phyloP scores from a whole-genome alignment of 192 early-diverging fungal genomes.

The Entrophospora sp. region DNA sequence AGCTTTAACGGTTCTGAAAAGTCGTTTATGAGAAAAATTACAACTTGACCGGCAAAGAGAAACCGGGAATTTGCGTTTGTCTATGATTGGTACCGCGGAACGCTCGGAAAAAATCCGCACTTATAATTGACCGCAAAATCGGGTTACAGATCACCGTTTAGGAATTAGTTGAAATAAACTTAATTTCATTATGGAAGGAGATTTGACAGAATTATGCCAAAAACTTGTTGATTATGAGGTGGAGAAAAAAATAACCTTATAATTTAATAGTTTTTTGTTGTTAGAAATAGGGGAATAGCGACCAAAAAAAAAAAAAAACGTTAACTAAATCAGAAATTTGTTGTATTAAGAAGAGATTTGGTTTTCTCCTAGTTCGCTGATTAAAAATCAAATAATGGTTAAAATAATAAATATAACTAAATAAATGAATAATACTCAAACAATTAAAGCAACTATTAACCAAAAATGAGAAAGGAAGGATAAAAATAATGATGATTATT shows the following conservation, averaged over 20 bases:
- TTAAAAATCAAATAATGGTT: no score
- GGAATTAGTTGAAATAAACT: slow-evolving; percentile 3
- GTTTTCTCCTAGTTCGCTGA: no score
- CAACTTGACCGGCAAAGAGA: neutral
- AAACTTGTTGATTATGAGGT: slow-evolving; percentile 9
- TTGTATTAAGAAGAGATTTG: no score
- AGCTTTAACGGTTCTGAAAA: slow-evolving; percentile 10
- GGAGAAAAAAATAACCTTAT: slow-evolving; percentile 12
- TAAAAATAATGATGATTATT: neutral
- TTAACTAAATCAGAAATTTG: no score
- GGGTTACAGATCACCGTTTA: neutral
- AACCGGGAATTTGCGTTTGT: neutral
- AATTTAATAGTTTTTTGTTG: no score
- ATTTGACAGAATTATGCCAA: slow-evolving; percentile 2
- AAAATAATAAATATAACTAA: neutral
- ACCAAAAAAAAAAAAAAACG: no score
- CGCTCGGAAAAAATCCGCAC: slow-evolving; percentile 10
- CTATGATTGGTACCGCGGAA: slow-evolving; percentile 8
- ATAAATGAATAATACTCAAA: neutral
- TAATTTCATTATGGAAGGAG: slow-evolving; percentile 7
- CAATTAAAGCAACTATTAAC: neutral
- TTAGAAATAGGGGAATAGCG: no score
- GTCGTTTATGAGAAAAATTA: slow-evolving; percentile 5
- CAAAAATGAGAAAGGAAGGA: neutral
- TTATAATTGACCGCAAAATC: slow-evolving; percentile 3